Conservation (phyloP, 495 filamentous ascomycete genomes). For the Penicillium psychrofluorescens region DNA sequence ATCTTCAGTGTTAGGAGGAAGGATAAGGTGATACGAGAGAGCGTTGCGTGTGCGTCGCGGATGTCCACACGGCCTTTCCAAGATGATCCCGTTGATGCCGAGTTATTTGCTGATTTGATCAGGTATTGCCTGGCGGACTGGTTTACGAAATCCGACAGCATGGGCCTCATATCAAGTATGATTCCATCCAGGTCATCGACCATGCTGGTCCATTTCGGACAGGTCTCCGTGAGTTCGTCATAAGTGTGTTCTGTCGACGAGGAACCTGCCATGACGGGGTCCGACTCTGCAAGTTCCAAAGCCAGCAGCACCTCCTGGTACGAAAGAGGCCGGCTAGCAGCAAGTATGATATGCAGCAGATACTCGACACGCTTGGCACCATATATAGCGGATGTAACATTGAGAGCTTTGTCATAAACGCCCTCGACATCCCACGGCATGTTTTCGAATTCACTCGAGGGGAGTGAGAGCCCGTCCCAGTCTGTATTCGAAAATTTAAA, state of each 20-base stretch:
- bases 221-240: not conserved
- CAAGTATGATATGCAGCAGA: not conserved
- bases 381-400: not conserved
- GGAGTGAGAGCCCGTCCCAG: not conserved
- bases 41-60: not conserved
- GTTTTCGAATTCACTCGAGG: not conserved
- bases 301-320: not conserved
- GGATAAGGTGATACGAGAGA: not conserved
- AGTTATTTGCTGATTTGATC: not conserved
- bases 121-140: not conserved
- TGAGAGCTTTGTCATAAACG: not conserved
- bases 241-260: not conserved
- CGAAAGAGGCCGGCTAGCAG: not conserved
- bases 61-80: not conserved
- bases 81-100: not conserved
- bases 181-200: not conserved
- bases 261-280: not conserved
- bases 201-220: not conserved
- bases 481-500: not conserved
- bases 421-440: not conserved
- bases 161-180: not conserved
- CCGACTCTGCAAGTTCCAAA: not conserved
- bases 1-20: not conserved
- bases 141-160: not conserved
- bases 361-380: not conserved